Evolutionary conservation across 495 filamentous ascomycete genomes (phyloP).

Genomic region (Penicillium flavigenum): DNA sequence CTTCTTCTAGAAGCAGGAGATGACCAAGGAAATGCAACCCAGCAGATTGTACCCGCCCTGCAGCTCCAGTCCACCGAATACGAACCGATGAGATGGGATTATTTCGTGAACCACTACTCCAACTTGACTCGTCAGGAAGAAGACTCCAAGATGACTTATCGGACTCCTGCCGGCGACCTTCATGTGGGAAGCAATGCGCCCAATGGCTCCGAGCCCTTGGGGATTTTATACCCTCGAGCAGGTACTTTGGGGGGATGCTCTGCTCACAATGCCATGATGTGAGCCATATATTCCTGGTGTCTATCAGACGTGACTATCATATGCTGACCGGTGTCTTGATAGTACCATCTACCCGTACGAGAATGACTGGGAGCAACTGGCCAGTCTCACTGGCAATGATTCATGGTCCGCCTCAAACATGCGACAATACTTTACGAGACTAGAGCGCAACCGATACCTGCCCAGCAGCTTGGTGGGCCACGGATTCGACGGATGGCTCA

Average conservation of each 20-base stretch:
- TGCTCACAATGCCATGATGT: constrained; percentile 48
- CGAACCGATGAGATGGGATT: constrained; percentile 43
- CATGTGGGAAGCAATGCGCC: constrained; percentile 40
- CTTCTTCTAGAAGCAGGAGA: constrained; percentile 63
- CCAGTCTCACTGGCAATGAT: constrained; percentile 38
- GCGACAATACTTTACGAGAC: constrained; percentile 38
- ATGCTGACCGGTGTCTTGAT: background rate
- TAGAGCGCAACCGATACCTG: constrained; percentile 57
- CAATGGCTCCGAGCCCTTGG: constrained; percentile 32
- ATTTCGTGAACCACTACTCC: constrained; percentile 46
- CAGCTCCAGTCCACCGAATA: constrained; percentile 43
- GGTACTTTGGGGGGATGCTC: constrained; percentile 47
- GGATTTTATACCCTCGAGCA: constrained; percentile 45
- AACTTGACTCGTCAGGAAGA: constrained; percentile 34
- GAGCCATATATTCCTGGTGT: background rate
- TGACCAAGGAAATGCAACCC: constrained; percentile 49
- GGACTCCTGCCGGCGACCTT: constrained; percentile 33
- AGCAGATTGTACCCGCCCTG: constrained; percentile 38
- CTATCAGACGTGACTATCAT: background rate
- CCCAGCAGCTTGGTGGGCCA: constrained; percentile 47
- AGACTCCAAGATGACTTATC: constrained; percentile 47
- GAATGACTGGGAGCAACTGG: constrained; percentile 47
- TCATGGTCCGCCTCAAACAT: constrained; percentile 41
- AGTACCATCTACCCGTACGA: constrained; percentile 38
- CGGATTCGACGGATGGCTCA: constrained; percentile 58